These are phyloP conservation scores for Tetraselmis striata DNA, from an alignment of 139 green algal species.

Conservation along the genomic window DNA sequence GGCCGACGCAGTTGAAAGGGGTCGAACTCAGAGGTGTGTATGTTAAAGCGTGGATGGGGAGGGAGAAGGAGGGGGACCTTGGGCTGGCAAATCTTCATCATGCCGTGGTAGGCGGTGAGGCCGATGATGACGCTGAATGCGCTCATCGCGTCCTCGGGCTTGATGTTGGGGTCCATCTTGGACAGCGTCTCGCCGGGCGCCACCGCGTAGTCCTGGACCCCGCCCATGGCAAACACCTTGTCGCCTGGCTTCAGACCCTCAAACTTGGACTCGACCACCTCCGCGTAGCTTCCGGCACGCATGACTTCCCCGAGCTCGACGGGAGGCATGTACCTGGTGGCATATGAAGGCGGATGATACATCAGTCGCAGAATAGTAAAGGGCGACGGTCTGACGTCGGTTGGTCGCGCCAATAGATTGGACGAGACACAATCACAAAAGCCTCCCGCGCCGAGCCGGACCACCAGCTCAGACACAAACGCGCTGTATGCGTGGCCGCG, in stretches of 20 bases:
- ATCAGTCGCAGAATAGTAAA: no score
- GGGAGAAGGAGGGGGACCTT: no score
- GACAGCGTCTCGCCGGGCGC: neutral
- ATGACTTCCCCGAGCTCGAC: conserved; percentile 1
- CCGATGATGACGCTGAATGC: neutral
- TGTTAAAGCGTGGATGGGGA: no score
- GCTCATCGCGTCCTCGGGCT: neutral
- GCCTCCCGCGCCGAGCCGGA: neutral
- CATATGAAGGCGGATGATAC: no score
- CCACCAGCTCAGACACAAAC: no score
- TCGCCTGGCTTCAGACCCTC: neutral
- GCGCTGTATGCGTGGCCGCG: no score
- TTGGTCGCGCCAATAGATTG: no score
- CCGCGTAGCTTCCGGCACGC: neutral
- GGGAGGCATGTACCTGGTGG: conserved; percentile 2
- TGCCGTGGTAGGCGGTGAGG: conserved; percentile 19
- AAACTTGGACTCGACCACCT: neutral
- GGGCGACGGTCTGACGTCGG: no score
- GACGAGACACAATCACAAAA: neutral
- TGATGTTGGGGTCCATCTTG: neutral
- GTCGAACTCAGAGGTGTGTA: neutral
- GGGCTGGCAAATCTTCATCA: conserved; percentile 19
- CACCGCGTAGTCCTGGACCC: neutral
- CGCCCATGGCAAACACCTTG: neutral
- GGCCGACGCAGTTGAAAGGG: no score